Percentiles rank a stretch among this genome's conserved stretches.
These are phyloP conservation scores for Nemania diffusa DNA, from an alignment of 2,329 filamentous ascomycete genomes.

Conservation along the genomic window DNA sequence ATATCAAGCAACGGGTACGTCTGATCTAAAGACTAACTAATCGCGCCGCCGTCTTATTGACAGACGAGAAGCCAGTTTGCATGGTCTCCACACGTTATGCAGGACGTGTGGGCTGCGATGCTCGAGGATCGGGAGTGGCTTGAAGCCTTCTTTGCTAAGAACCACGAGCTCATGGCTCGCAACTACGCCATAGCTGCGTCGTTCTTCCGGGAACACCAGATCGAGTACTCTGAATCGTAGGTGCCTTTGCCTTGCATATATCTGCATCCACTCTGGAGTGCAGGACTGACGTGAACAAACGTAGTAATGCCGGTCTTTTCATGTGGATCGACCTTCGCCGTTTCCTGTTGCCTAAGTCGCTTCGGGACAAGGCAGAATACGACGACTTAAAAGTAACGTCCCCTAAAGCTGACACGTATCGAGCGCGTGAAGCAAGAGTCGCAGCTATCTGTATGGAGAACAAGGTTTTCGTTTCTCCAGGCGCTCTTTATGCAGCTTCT, in stretches of 20 bases:
- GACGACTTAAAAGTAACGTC: too few species aligned
- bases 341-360: not conserved
- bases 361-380: too few species aligned
- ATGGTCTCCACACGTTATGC: not conserved
- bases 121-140: not conserved
- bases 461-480: not conserved
- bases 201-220: not conserved
- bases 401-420: too few species aligned
- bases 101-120: not conserved
- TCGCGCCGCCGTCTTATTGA: too few species aligned
- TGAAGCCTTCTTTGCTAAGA: not conserved
- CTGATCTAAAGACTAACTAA: not conserved
- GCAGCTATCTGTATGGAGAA: too few species aligned
- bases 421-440: not conserved
- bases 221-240: not conserved
- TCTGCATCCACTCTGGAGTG: too few species aligned
- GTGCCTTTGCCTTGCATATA: not conserved
- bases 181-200: not conserved
- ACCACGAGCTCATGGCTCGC: not conserved
- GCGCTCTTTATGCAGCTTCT: not conserved
- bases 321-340: not conserved
- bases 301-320: not conserved
- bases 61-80: not conserved
- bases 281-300: not conserved
- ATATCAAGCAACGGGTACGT: not conserved